phyloP scores from a whole-genome alignment of 768 basidiomycete genomes.

The Collybiopsis confluens region DNA sequence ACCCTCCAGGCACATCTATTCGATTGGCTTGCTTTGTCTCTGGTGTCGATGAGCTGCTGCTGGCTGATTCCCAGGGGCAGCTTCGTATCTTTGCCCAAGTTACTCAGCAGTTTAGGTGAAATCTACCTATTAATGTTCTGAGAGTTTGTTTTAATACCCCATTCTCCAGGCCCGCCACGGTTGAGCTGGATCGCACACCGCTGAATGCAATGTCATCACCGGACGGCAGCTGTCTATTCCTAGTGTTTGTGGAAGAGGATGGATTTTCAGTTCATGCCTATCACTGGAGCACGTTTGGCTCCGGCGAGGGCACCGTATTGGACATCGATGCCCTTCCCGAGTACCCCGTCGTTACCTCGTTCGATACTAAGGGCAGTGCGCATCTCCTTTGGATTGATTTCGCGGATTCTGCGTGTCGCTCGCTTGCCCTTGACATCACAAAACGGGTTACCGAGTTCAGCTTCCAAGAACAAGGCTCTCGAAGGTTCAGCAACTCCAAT shows the following conservation, averaged over 20 bases:
- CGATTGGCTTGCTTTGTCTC: conserved; percentile 37
- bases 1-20: conserved; percentile 24
- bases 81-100: conserved; percentile 54
- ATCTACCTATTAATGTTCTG: background rate
- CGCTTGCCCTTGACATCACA: conserved; percentile 47
- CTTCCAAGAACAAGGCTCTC: conserved; percentile 40
- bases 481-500: conserved; percentile 11
- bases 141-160: background rate
- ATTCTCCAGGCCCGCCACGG: conserved; percentile 36
- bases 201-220: conserved; percentile 39
- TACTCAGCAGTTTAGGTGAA: conserved; percentile 50
- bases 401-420: conserved; percentile 26
- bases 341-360: conserved; percentile 34
- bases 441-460: conserved; percentile 52
- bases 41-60: conserved; percentile 48
- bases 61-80: conserved; percentile 39
- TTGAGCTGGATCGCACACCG: conserved; percentile 33
- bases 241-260: conserved; percentile 20
- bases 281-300: conserved; percentile 58
- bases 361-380: conserved; percentile 35
- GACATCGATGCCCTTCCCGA: conserved; percentile 19
- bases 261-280: conserved; percentile 31
- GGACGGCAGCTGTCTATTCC: conserved; percentile 51
- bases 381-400: conserved; percentile 40
- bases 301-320: conserved; percentile 37